Evolutionary conservation across 2,329 filamentous ascomycete genomes (phyloP).

Genomic region (Exophiala bonariae): DNA sequence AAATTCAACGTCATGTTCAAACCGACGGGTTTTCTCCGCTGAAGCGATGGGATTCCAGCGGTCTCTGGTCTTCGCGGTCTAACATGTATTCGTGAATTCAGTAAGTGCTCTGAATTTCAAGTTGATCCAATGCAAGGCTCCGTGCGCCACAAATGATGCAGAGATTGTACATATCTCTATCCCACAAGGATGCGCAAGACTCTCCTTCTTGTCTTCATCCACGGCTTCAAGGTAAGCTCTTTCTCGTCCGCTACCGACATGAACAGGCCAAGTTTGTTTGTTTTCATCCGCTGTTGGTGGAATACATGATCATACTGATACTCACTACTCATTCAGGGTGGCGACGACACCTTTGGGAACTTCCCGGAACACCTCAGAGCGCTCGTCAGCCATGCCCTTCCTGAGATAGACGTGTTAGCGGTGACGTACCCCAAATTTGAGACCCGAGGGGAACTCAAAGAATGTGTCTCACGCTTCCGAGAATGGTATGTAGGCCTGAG

Average conservation of each 20-base stretch:
- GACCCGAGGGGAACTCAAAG: slow-evolving; percentile 48
- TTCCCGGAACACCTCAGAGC: slow-evolving; percentile 47
- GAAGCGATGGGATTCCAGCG: no score
- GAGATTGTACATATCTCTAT: slow-evolving; percentile 7
- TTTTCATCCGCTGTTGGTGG: background rate
- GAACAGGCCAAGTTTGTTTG: background rate
- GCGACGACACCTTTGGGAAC: slow-evolving; percentile 48
- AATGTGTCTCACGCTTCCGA: slow-evolving; percentile 46
- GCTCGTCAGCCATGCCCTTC: slow-evolving; percentile 43
- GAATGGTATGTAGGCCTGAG: slow-evolving; percentile 51
- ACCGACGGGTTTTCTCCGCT: no score
- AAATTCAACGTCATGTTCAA: no score
- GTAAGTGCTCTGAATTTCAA: no score
- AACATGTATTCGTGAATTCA: no score
- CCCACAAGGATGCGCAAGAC: slow-evolving; percentile 44
- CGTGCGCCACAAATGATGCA: slow-evolving; percentile 16
- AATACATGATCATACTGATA: background rate
- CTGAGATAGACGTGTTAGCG: slow-evolving; percentile 41
- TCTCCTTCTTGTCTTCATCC: slow-evolving; percentile 48
- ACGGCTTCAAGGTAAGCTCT: slow-evolving; percentile 48
- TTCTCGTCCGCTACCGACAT: background rate
- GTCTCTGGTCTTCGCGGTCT: no score
- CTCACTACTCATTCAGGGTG: slow-evolving; percentile 37
- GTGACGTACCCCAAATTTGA: slow-evolving; percentile 51
- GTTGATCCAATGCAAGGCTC: no score